These are phyloP conservation scores for Magnaporthiopsis poae DNA, from an alignment of 2,329 filamentous ascomycete species.

Conservation along the genomic window DNA sequence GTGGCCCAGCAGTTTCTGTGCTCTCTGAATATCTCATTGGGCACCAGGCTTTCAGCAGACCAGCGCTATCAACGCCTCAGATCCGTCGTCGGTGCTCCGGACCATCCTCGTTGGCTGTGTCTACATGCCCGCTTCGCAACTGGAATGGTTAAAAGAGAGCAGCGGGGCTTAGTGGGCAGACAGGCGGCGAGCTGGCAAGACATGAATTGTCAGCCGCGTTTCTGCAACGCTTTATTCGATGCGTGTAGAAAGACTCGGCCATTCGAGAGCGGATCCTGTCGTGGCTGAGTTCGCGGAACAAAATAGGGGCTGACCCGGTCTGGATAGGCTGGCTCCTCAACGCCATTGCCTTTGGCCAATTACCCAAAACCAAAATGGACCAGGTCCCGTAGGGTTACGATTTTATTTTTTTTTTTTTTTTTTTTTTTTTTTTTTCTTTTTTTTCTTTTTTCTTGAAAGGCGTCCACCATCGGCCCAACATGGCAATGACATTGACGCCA, in stretches of 20 bases:
- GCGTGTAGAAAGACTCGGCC: not conserved
- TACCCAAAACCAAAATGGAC: too few species aligned
- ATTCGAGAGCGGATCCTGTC: not conserved
- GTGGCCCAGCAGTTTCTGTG: not conserved
- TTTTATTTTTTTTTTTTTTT: not conserved
- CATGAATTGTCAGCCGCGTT: not conserved
- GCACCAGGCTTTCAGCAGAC: not conserved
- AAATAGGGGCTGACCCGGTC: not conserved
- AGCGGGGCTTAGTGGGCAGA: too few species aligned
- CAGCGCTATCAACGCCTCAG: not conserved
- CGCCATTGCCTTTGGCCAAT: too few species aligned
- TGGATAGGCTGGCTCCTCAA: not conserved
- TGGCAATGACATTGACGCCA: not conserved
- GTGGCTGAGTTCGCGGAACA: not conserved
- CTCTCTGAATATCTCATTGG: not conserved
- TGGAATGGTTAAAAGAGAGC: not conserved
- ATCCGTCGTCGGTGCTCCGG: not conserved
- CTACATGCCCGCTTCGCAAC: not conserved
- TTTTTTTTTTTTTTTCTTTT: not conserved
- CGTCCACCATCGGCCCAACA: not conserved
- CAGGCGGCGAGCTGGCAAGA: too few species aligned
- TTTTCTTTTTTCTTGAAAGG: not conserved
- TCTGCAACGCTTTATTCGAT: not conserved
- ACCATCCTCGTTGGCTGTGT: not conserved
- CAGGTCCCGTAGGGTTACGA: too few species aligned